Evolutionary conservation across 371 early-diverging fungal species (phyloP).

Genomic region (Haplosporangium sp.): DNA sequence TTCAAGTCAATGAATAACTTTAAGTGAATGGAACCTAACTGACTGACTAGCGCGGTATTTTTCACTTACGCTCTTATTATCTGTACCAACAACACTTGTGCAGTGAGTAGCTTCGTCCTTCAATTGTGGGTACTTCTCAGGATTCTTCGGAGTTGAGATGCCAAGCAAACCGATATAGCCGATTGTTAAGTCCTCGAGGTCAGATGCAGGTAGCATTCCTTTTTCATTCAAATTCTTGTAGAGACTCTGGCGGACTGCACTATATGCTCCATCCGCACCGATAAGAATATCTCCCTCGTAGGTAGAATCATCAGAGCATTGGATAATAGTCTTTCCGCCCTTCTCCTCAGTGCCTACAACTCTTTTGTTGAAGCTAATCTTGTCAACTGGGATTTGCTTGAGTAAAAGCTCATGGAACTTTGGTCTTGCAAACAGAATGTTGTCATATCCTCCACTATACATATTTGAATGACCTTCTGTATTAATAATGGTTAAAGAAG

Average conservation of each 20-base stretch:
- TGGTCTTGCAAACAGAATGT: conserved; percentile 2
- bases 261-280: conserved; percentile 34
- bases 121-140: conserved; percentile 16
- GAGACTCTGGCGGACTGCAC: conserved; percentile 16
- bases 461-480: not conserved
- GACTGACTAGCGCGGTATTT: not conserved
- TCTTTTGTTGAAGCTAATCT: conserved; percentile 11
- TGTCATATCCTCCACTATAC: not conserved
- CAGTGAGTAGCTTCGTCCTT: not conserved
- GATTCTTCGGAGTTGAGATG: conserved; percentile 7
- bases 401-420: conserved; percentile 15
- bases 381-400: conserved; percentile 16
- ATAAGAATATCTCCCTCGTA: conserved; percentile 29
- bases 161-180: conserved; percentile 10
- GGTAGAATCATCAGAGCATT: conserved; percentile 12
- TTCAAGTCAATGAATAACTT: not conserved
- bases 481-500: not conserved
- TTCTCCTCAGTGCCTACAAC: conserved; percentile 10
- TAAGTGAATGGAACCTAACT: not conserved
- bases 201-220: conserved; percentile 1
- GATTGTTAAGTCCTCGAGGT: conserved; percentile 4
- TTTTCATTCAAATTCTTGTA: conserved; percentile 13
- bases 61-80: not conserved
- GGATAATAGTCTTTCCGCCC: conserved; percentile 9
- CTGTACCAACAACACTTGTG: not conserved